Conservation (phyloP, 2,329 filamentous ascomycete genomes). For the Esteya vermicola region DNA sequence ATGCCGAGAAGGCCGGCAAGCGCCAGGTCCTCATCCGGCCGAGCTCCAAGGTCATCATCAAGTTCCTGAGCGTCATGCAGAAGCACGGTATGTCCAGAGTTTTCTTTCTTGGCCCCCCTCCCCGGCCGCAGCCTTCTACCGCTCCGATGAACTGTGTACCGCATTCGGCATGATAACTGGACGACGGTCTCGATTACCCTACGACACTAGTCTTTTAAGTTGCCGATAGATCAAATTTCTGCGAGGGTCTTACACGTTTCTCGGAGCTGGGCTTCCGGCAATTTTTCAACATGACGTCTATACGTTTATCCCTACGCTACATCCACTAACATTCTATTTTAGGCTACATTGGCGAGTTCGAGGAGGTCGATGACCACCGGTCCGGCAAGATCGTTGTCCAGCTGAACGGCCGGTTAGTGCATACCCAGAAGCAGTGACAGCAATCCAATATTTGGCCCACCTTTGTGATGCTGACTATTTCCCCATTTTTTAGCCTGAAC, state of each 20-base stretch:
- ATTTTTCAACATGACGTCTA: constrained; percentile 54
- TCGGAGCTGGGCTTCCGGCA: constrained; percentile 36
- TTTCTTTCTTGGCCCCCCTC: background rate
- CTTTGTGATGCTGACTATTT: background rate
- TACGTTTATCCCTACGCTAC: constrained; percentile 92
- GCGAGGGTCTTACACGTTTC: constrained; percentile 95
- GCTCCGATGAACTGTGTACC: background rate
- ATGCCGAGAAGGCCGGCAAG: constrained; percentile 99
- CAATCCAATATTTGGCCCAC: background rate
- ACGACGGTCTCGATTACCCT: constrained; percentile 66
- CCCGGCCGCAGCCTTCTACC: background rate
- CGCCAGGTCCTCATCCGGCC: constrained; percentile 97
- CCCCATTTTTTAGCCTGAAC: too few species aligned
- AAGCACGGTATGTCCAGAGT: constrained; percentile 72
- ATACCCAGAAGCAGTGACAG: background rate
- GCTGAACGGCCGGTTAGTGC: constrained; percentile 69
- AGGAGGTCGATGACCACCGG: constrained; percentile 98
- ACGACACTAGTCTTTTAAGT: constrained; percentile 99
- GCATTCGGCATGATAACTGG: constrained; percentile 99
- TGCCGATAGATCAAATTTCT: constrained; percentile 77
- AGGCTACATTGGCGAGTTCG: constrained; percentile 99
- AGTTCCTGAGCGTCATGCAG: constrained; percentile 99
- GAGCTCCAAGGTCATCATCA: constrained; percentile 98
- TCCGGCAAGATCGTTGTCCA: constrained; percentile 99
- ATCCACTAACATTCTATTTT: constrained; percentile 26